phyloP scores from a whole-genome alignment of 208 protist species.

The Trypanosoma rangeli region DNA sequence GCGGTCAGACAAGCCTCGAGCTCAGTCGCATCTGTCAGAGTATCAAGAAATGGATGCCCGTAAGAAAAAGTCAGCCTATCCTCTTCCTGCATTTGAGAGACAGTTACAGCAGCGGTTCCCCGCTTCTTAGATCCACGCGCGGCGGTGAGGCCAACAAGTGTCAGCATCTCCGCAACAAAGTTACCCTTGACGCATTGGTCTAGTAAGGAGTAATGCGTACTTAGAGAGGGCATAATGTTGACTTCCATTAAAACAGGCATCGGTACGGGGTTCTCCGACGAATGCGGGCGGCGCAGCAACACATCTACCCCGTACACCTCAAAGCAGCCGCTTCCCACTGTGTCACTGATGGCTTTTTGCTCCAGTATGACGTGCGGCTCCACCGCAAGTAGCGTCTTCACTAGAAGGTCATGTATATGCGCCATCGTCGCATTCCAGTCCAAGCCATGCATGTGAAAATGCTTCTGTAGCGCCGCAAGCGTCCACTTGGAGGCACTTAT shows the following conservation, averaged over 20 bases:
- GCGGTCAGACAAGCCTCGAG: slow-evolving; percentile 50
- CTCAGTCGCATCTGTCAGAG: slow-evolving; percentile 13
- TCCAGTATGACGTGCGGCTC: slow-evolving; percentile 53
- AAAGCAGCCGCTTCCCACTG: slow-evolving; percentile 49
- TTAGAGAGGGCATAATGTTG: slow-evolving; percentile 88
- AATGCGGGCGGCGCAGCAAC: slow-evolving; percentile 31
- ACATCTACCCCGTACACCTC: slow-evolving; percentile 89
- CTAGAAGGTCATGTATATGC: slow-evolving; percentile 65
- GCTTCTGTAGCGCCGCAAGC: slow-evolving; percentile 40
- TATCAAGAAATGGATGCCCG: slow-evolving; percentile 41
- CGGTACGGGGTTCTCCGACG: not conserved
- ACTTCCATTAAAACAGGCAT: slow-evolving; percentile 77
- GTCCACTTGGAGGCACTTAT: slow-evolving; percentile 56
- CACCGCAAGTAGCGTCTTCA: slow-evolving; percentile 69
- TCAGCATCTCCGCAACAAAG: slow-evolving; percentile 77
- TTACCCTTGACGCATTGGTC: slow-evolving; percentile 85
- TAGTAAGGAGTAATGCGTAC: slow-evolving; percentile 72
- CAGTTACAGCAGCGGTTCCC: not conserved
- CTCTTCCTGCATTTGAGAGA: not conserved
- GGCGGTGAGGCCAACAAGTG: slow-evolving; percentile 71
- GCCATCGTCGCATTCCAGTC: slow-evolving; percentile 62
- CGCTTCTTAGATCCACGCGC: not conserved
- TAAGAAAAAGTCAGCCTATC: slow-evolving; percentile 8
- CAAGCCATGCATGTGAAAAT: slow-evolving; percentile 34
- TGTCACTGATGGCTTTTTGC: slow-evolving; percentile 19